A percentile compares a stretch with the other conserved stretches of the same genome.
Evolutionary conservation across 2,329 filamentous ascomycete species (phyloP).

Genomic region (Cercospora sp.): DNA sequence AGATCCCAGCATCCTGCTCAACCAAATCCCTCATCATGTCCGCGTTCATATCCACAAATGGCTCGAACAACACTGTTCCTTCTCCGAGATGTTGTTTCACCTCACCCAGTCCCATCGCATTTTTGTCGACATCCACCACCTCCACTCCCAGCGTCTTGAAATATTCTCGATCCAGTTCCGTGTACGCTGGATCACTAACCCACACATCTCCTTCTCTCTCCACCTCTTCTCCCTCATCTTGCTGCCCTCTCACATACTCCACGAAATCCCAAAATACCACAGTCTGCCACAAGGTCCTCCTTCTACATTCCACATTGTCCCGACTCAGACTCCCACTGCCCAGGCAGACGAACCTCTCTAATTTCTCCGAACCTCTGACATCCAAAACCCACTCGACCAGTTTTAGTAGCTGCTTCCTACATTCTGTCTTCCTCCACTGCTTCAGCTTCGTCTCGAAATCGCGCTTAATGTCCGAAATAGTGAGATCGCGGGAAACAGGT

Average conservation of each 20-base stretch:
- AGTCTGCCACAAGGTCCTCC: conserved; percentile 37
- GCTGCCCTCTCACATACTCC: background rate
- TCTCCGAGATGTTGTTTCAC: conserved; percentile 18
- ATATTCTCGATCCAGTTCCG: conserved; percentile 33
- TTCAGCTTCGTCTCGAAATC: conserved; percentile 28
- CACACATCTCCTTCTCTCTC: conserved; percentile 21
- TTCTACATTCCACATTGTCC: conserved; percentile 33
- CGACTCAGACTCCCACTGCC: conserved; percentile 37
- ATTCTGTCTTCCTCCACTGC: conserved; percentile 28
- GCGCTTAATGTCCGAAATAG: conserved; percentile 20
- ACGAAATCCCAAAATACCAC: conserved; percentile 36
- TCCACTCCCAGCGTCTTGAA: conserved; percentile 26
- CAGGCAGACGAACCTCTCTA: conserved; percentile 36
- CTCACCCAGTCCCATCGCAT: conserved; percentile 19
- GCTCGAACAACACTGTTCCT: conserved; percentile 30
- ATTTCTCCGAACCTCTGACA: conserved; percentile 25
- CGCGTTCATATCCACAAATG: conserved; percentile 31
- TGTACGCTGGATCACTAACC: conserved; percentile 37
- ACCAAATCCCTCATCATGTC: conserved; percentile 23
- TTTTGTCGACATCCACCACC: conserved; percentile 19
- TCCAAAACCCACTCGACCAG: conserved; percentile 23
- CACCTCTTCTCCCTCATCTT: background rate
- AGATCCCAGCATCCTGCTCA: conserved; percentile 21
- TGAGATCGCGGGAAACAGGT: conserved; percentile 21
- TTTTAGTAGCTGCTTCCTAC: conserved; percentile 24